Conservation (phyloP, 2,329 filamentous ascomycete species). For the Ceratocystis huliohia region DNA sequence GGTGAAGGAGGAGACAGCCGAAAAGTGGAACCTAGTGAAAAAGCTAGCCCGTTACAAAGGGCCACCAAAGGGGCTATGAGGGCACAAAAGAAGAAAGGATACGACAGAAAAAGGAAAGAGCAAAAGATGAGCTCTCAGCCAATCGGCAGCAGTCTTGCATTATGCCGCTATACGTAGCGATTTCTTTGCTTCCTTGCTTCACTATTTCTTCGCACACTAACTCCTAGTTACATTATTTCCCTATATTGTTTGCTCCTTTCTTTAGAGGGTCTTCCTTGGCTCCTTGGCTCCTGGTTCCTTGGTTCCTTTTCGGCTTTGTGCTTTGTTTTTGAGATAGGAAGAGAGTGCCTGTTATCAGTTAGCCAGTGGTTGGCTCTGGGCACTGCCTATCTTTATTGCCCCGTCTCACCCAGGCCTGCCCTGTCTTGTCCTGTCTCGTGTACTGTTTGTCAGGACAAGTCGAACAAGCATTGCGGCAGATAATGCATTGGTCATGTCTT, state of each 20-base stretch:
- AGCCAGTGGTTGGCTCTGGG: too few relatives aligned
- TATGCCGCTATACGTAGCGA: not conserved
- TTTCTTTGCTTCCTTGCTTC: not conserved
- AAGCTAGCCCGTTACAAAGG: not conserved
- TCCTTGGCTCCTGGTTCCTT: not conserved
- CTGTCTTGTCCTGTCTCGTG: not conserved
- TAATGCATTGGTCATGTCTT: not conserved
- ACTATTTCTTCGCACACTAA: not conserved
- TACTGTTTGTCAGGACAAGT: not conserved
- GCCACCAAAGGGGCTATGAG: not conserved
- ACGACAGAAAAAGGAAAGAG: not conserved
- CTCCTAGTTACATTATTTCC: not conserved
- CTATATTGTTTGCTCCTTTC: not conserved
- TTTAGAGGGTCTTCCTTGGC: not conserved
- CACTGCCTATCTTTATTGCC: too few relatives aligned
- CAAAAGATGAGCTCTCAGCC: not conserved
- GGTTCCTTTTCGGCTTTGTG: too few relatives aligned
- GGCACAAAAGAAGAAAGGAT: too few relatives aligned
- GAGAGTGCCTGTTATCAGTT: too few relatives aligned
- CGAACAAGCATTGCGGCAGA: not conserved
- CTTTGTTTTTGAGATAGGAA: too few relatives aligned
- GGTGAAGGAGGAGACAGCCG: slow-evolving; percentile 2
- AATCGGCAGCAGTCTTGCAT: not conserved
- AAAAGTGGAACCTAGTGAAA: slow-evolving; percentile 5
- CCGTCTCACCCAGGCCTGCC: not conserved